Conservation (phyloP, 306 rosid species). For the Gynostemma pentaphyllum region DNA sequence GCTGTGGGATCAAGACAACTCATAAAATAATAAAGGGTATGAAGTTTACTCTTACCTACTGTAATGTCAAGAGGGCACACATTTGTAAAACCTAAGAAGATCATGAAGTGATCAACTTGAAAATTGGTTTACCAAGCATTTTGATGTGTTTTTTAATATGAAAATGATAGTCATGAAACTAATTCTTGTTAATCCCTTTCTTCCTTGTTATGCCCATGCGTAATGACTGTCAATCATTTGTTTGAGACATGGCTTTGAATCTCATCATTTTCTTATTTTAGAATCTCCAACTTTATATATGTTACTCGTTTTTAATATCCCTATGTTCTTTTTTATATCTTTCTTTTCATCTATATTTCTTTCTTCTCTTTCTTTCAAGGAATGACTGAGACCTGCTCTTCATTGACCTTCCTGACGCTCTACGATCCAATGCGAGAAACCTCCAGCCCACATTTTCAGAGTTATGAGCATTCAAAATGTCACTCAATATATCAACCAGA, state of each 20-base stretch:
- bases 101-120: background rate
- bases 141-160: background rate
- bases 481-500: slow-evolving; percentile 23
- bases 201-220: background rate
- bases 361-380: slow-evolving; percentile 28
- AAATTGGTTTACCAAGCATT: background rate
- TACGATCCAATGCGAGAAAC: slow-evolving; percentile 32
- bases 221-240: background rate
- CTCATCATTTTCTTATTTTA: background rate
- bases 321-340: background rate
- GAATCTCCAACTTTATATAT: background rate
- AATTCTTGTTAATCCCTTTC: background rate
- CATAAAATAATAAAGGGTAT: background rate
- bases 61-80: background rate
- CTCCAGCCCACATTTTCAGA: slow-evolving; percentile 10
- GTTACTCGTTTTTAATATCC: background rate
- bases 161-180: background rate
- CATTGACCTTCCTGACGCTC: slow-evolving; percentile 61
- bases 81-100: background rate
- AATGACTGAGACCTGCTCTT: slow-evolving; percentile 89
- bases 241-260: background rate
- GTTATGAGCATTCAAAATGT: slow-evolving; percentile 15
- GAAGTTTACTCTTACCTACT: background rate
- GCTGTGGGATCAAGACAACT: background rate
- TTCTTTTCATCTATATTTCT: slow-evolving; percentile 15